phyloP scores from a whole-genome alignment of 2,329 filamentous ascomycete genomes.

The Aureobasidium uvarum region DNA sequence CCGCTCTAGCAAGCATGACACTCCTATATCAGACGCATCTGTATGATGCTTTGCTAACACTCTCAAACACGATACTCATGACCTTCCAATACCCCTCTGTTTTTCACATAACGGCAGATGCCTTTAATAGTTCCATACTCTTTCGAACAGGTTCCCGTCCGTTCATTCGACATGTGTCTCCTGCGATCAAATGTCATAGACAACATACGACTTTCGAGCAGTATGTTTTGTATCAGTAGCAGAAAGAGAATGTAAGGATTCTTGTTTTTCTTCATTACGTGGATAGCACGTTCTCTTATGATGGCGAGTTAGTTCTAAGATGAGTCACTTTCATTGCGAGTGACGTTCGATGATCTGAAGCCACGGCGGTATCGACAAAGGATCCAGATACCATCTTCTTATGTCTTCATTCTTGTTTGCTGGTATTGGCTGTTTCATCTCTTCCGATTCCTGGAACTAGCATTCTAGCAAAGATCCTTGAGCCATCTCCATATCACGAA shows the following conservation, averaged over 20 bases:
- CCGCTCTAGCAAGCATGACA: neutral
- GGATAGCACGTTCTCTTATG: neutral
- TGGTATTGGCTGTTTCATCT: neutral
- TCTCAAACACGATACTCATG: neutral
- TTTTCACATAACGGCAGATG: neutral
- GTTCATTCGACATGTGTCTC: neutral
- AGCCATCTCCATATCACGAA: neutral
- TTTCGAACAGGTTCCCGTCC: neutral
- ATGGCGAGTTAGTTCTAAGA: neutral
- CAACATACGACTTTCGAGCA: neutral
- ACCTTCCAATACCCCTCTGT: neutral
- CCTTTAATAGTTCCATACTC: neutral
- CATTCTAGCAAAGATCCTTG: neutral
- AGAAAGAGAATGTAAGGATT: neutral
- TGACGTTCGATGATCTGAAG: neutral
- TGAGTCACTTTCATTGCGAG: neutral
- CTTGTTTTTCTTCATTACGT: neutral
- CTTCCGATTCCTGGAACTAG: too few species aligned
- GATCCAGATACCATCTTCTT: neutral
- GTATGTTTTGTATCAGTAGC: too few species aligned
- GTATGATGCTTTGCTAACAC: neutral
- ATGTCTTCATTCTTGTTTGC: neutral
- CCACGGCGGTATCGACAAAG: neutral
- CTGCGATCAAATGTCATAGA: neutral
- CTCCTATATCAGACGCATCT: neutral